These are phyloP conservation scores for Brassica balearica DNA, from an alignment of 441 rosid genomes.

Conservation along the genomic window DNA sequence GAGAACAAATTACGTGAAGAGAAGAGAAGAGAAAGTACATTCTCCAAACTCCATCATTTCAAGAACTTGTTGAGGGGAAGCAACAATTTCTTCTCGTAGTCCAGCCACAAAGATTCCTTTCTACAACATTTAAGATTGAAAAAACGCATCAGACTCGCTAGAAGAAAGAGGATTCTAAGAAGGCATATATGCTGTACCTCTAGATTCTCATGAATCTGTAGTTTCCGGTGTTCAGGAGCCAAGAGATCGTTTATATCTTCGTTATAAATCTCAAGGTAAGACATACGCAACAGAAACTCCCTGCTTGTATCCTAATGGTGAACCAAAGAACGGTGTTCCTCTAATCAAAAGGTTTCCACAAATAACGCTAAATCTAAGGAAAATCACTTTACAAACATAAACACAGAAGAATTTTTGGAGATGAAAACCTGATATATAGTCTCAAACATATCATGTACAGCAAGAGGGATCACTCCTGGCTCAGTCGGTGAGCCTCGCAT, in stretches of 20 bases:
- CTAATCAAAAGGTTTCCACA: conserved; percentile 9
- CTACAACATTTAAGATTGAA: conserved; percentile 46
- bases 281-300: conserved; percentile 94
- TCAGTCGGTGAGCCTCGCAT: conserved; percentile 88
- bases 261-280: conserved; percentile 94
- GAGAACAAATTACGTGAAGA: conserved; percentile 1
- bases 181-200: conserved; percentile 58
- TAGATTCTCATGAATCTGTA: conserved; percentile 88
- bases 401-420: background rate
- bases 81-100: conserved; percentile 91
- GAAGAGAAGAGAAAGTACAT: conserved; percentile 52
- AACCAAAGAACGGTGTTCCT: background rate
- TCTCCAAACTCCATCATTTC: conserved; percentile 93
- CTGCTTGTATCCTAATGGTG: conserved; percentile 64
- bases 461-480: conserved; percentile 89
- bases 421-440: conserved; percentile 66
- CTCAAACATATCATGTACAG: conserved; percentile 74
- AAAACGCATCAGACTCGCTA: conserved; percentile 31
- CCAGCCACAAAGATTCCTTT: conserved; percentile 98
- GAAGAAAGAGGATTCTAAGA: conserved; percentile 1
- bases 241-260: conserved; percentile 93
- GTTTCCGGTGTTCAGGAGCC: conserved; percentile 91
- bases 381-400: background rate
- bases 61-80: conserved; percentile 90
- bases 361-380: conserved; percentile 16